phyloP scores from a whole-genome alignment of 2,329 filamentous ascomycete genomes.

The Beauveria medogensis region DNA sequence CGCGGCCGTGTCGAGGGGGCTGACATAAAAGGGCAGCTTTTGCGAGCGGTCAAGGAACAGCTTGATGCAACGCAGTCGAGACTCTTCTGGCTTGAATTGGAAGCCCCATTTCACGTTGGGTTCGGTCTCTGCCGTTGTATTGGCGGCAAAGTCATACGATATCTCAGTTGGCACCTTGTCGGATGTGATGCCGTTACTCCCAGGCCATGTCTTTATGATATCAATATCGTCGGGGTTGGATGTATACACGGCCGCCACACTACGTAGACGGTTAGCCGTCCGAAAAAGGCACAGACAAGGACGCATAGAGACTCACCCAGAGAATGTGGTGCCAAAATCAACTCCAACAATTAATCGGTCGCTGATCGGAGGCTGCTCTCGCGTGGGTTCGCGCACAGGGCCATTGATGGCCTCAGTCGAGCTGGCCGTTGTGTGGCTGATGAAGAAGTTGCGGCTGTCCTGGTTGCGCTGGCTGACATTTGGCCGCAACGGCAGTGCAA shows the following conservation, averaged over 20 bases:
- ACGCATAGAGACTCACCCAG: constrained; percentile 46
- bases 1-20: constrained; percentile 66
- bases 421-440: constrained; percentile 44
- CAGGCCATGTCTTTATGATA: constrained; percentile 79
- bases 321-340: constrained; percentile 81
- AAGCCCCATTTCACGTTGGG: constrained; percentile 68
- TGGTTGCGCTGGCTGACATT: constrained; percentile 41
- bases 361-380: constrained; percentile 42
- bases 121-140: constrained; percentile 26
- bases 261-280: constrained; percentile 13
- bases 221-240: constrained; percentile 72
- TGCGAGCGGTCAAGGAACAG: constrained; percentile 74
- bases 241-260: constrained; percentile 64
- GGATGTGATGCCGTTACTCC: constrained; percentile 77
- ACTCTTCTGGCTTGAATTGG: constrained; percentile 71
- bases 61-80: constrained; percentile 73
- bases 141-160: constrained; percentile 43
- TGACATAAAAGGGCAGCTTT: constrained; percentile 74
- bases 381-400: constrained; percentile 46
- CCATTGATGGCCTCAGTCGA: constrained; percentile 57
- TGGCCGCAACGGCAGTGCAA: constrained; percentile 43
- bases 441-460: constrained; percentile 49
- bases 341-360: constrained; percentile 70
- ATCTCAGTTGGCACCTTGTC: constrained; percentile 82
- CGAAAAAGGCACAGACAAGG: background rate